phyloP scores from a whole-genome alignment of 345 rosid genomes.

The Pseudoturritis turrita region DNA sequence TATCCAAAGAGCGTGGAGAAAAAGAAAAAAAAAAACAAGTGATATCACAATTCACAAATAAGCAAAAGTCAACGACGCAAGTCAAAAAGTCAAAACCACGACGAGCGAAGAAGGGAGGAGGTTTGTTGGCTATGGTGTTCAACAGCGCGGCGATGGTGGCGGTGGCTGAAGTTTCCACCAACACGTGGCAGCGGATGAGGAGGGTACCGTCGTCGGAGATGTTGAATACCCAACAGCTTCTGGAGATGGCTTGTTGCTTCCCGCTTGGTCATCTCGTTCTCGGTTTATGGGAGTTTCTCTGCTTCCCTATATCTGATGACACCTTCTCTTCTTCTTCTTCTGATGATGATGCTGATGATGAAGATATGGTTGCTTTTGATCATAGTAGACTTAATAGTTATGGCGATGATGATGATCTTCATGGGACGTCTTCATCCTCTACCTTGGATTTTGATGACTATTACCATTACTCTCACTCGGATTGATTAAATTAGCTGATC shows the following conservation, averaged over 20 bases:
- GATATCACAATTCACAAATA: not conserved
- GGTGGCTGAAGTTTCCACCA: slow-evolving; percentile 47
- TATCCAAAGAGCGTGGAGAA: not conserved
- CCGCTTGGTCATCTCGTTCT: slow-evolving; percentile 58
- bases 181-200: slow-evolving; percentile 41
- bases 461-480: slow-evolving; percentile 36
- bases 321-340: slow-evolving; percentile 12
- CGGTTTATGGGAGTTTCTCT: slow-evolving; percentile 52
- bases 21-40: no score
- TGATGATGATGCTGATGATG: slow-evolving; percentile 8
- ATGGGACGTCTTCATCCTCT: slow-evolving; percentile 26
- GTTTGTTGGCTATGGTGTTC: slow-evolving; percentile 45
- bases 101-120: not conserved
- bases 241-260: slow-evolving; percentile 59
- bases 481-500: slow-evolving; percentile 29
- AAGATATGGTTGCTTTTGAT: not conserved
- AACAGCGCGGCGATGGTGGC: slow-evolving; percentile 37
- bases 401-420: slow-evolving; percentile 4
- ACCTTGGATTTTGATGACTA: slow-evolving; percentile 26
- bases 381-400: not conserved
- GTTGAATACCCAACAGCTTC: slow-evolving; percentile 42
- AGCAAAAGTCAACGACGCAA: slow-evolving; percentile 1
- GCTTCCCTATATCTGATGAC: slow-evolving; percentile 47
- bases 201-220: slow-evolving; percentile 44
- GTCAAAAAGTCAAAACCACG: not conserved